A percentile compares a stretch with the other conserved stretches of the same genome.
Conservation (phyloP, 495 filamentous ascomycete species). For the Penicillium bialowiezense region DNA sequence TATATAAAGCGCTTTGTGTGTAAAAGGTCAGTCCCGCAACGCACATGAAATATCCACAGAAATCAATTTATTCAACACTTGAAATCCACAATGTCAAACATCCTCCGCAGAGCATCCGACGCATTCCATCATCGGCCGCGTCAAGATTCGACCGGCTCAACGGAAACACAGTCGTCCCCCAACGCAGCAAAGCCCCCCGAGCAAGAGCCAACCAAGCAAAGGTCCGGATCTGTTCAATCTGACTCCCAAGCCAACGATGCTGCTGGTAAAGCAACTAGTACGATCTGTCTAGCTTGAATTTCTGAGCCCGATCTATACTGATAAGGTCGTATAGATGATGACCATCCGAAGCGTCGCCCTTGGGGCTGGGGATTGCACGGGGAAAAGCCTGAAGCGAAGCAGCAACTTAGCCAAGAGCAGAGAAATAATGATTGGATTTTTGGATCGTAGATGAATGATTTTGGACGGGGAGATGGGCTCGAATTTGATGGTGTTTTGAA, state of each 20-base stretch:
- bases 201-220: not conserved
- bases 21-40: not conserved
- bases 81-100: conserved; percentile 2
- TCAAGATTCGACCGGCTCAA: conserved; percentile 12
- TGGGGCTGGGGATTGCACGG: conserved; percentile 10
- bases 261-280: conserved; percentile 7
- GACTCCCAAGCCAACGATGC: conserved; percentile 6
- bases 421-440: not conserved
- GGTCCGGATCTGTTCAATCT: conserved; percentile 4
- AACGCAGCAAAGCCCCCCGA: not conserved
- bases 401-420: conserved; percentile 1
- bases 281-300: not conserved
- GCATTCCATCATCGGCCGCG: conserved; percentile 7
- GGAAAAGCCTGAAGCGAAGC: conserved; percentile 5
- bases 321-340: not conserved
- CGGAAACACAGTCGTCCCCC: not conserved
- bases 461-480: not conserved
- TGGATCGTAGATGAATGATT: not conserved
- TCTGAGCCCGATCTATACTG: not conserved
- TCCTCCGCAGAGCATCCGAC: conserved; percentile 12
- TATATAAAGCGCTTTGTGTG: not conserved
- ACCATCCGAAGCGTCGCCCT: conserved; percentile 1
- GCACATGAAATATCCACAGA: not conserved
- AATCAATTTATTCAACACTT: not conserved
- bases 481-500: not conserved